These are phyloP conservation scores for Cytospora leucostoma DNA, from an alignment of 2,329 filamentous ascomycete species.

Conservation along the genomic window DNA sequence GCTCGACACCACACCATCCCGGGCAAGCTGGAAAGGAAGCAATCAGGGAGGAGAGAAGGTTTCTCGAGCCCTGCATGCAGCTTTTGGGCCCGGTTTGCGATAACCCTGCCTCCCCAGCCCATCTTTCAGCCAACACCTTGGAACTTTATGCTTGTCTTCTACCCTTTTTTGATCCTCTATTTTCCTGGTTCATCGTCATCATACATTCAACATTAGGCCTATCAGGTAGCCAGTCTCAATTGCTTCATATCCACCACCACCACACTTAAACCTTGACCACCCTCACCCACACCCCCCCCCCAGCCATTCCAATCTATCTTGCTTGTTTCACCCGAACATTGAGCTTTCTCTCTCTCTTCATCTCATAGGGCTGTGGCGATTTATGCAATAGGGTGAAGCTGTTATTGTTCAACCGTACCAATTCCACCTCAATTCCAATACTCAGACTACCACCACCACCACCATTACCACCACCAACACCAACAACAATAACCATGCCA, in stretches of 20 bases:
- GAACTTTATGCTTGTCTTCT: background rate
- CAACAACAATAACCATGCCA: conserved; percentile 26
- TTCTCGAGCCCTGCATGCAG: background rate
- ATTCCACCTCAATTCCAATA: background rate
- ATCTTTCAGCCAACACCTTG: background rate
- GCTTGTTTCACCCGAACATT: background rate
- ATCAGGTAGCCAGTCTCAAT: background rate
- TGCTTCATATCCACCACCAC: background rate
- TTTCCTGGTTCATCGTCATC: background rate
- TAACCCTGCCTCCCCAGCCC: background rate
- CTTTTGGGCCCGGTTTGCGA: background rate
- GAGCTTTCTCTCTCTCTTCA: background rate
- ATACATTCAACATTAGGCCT: background rate
- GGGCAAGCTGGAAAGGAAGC: background rate
- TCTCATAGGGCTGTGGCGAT: conserved; percentile 13
- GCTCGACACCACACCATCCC: background rate
- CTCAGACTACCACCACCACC: no score
- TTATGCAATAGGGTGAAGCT: background rate
- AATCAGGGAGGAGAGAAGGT: background rate
- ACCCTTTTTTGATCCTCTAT: background rate
- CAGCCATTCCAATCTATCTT: background rate
- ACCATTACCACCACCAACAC: background rate
- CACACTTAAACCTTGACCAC: background rate
- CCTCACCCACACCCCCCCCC: background rate
- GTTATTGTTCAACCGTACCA: background rate